Evolutionary conservation across 1,284 basidiomycete species (phyloP).

Genomic region (Amylostereum chailletii): DNA sequence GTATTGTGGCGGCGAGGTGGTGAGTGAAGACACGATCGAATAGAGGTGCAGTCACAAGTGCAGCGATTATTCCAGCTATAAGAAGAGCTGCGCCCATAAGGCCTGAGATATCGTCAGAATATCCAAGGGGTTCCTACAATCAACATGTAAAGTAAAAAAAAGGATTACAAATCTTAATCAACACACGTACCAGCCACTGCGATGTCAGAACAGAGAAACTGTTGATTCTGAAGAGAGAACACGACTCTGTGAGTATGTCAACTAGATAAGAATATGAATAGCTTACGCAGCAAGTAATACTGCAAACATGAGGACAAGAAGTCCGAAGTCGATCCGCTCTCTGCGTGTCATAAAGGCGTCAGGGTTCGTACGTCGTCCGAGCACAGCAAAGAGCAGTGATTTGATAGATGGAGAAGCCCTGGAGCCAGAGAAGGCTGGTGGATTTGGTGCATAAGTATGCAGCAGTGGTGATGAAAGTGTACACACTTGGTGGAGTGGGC

Average conservation of each 20-base stretch:
- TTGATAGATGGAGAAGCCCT: constrained; percentile 42
- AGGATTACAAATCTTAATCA: not conserved
- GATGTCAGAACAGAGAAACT: constrained; percentile 55
- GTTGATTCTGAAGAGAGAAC: constrained; percentile 22
- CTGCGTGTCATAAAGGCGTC: constrained; percentile 48
- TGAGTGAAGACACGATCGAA: constrained; percentile 73
- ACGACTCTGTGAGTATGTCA: not conserved
- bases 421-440: constrained; percentile 55
- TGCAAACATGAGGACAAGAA: constrained; percentile 54
- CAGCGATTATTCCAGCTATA: constrained; percentile 58
- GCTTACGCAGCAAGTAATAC: constrained; percentile 54
- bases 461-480: not conserved
- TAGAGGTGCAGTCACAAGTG: constrained; percentile 58
- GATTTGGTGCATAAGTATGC: not conserved
- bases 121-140: constrained; percentile 60
- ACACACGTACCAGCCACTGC: constrained; percentile 50
- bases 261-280: not conserved
- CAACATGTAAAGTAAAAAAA: constrained; percentile 1
- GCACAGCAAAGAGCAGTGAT: constrained; percentile 48
- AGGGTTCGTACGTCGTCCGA: constrained; percentile 32
- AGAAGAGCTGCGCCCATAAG: constrained; percentile 63
- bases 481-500: constrained; percentile 68
- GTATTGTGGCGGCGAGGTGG: constrained; percentile 51
- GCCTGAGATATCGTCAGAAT: constrained; percentile 53
- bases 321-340: constrained; percentile 61